A percentile compares a stretch with the other conserved stretches of the same genome.
Conservation (phyloP, 345 rosid genomes). For the Eutrema heterophyllum region DNA sequence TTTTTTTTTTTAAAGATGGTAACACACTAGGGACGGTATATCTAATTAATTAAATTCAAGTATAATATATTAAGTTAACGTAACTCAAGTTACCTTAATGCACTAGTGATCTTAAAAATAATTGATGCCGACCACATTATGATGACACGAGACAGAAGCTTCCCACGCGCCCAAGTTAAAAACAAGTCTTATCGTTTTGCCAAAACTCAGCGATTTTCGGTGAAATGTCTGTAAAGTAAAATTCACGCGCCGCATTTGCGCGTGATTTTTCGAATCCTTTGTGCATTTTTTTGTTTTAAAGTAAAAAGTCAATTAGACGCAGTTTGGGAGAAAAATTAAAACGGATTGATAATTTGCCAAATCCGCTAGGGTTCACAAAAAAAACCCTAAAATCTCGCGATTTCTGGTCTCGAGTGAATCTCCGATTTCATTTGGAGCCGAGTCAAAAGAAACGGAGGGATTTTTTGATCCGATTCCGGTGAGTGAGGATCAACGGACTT, state of each 20-base stretch:
- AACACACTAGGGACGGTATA: neutral
- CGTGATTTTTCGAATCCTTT: neutral
- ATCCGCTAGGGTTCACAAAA: neutral
- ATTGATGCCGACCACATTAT: conserved; percentile 1
- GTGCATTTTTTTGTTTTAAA: neutral
- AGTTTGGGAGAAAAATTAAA: neutral
- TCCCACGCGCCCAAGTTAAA: conserved; percentile 7
- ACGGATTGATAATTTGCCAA: neutral
- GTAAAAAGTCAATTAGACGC: neutral
- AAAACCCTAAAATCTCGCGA: neutral
- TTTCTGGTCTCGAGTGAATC: neutral
- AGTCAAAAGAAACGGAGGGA: conserved; percentile 16
- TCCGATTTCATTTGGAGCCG: neutral
- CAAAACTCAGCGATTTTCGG: neutral
- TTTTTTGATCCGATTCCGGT: conserved; percentile 31
- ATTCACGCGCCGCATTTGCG: neutral
- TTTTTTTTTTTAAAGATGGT: too few relatives aligned
- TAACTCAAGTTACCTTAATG: neutral
- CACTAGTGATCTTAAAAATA: neutral
- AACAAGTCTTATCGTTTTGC: neutral
- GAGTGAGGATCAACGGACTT: neutral
- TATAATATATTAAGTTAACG: neutral
- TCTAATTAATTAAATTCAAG: neutral
- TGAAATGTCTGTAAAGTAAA: neutral
- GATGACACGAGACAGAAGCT: conserved; percentile 8